Percentiles rank a stretch among this genome's conserved stretches.
These are phyloP conservation scores for Daldinia sp. DNA, from an alignment of 2,329 filamentous ascomycete genomes.

Conservation along the genomic window DNA sequence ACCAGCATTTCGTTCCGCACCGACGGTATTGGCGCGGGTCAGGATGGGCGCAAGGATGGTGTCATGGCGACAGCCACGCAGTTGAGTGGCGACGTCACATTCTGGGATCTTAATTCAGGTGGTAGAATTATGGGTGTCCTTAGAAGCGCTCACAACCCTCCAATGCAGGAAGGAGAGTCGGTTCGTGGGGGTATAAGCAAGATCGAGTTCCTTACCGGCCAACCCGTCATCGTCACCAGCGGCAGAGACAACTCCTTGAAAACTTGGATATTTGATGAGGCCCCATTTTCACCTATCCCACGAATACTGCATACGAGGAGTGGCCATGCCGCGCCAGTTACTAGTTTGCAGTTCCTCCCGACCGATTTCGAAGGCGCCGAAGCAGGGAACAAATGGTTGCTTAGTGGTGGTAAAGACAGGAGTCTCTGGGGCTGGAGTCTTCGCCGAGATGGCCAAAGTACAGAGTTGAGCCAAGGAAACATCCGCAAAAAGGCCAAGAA, in stretches of 20 bases:
- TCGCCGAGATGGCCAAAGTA: slow-evolving; percentile 90
- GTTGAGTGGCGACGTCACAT: slow-evolving; percentile 84
- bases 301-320: slow-evolving; percentile 85
- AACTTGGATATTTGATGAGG: slow-evolving; percentile 96
- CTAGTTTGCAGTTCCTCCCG: slow-evolving; percentile 83
- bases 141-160: slow-evolving; percentile 85
- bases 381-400: slow-evolving; percentile 88
- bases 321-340: slow-evolving; percentile 88
- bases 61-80: slow-evolving; percentile 92
- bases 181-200: slow-evolving; percentile 83
- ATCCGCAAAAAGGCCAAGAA: slow-evolving; percentile 91
- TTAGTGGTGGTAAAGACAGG: slow-evolving; percentile 87
- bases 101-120: slow-evolving; percentile 94
- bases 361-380: slow-evolving; percentile 90
- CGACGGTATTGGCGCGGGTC: slow-evolving; percentile 86
- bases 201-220: slow-evolving; percentile 86
- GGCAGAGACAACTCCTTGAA: slow-evolving; percentile 93
- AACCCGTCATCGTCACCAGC: slow-evolving; percentile 88
- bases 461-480: slow-evolving; percentile 90
- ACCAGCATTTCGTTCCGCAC: slow-evolving; percentile 90
- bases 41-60: slow-evolving; percentile 83
- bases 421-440: slow-evolving; percentile 98
- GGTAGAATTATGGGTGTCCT: slow-evolving; percentile 87
- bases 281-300: slow-evolving; percentile 86
- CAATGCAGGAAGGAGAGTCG: slow-evolving; percentile 60